Percentiles rank a stretch among this genome's conserved stretches.
Evolutionary conservation across 768 basidiomycete species (phyloP).

Genomic region (Xerocomus potaroensis): DNA sequence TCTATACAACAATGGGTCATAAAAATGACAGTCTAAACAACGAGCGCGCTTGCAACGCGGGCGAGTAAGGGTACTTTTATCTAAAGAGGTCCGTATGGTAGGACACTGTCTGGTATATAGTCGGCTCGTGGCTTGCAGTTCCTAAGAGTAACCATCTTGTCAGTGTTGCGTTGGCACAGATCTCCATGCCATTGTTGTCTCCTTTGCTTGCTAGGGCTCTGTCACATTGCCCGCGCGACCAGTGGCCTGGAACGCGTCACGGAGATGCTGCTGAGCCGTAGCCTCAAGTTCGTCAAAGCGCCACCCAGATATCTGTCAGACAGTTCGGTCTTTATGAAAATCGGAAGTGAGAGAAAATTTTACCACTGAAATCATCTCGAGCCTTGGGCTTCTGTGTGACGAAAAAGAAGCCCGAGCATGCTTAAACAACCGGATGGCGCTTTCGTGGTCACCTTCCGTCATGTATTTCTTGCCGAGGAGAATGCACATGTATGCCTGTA

Average conservation of each 20-base stretch:
- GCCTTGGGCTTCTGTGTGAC: neutral
- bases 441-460: constrained; percentile 3
- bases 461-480: constrained; percentile 2
- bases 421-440: constrained; percentile 1
- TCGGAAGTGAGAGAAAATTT: neutral
- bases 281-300: neutral
- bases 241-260: neutral
- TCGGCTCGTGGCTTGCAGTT: no score
- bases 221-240: neutral
- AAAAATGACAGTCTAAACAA: no score
- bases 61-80: no score
- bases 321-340: neutral
- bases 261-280: neutral
- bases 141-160: no score
- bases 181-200: neutral
- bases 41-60: no score
- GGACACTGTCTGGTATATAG: no score
- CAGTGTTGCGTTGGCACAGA: no score
- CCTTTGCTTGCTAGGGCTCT: neutral
- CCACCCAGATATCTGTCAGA: constrained; percentile 6
- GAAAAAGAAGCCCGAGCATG: neutral
- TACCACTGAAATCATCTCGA: constrained; percentile 3
- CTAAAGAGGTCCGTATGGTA: no score
- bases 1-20: no score
- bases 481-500: constrained; percentile 7